Percentiles rank a stretch among this genome's conserved stretches.
Conservation (phyloP, 2,329 filamentous ascomycete genomes). For the Claviceps cyperi region DNA sequence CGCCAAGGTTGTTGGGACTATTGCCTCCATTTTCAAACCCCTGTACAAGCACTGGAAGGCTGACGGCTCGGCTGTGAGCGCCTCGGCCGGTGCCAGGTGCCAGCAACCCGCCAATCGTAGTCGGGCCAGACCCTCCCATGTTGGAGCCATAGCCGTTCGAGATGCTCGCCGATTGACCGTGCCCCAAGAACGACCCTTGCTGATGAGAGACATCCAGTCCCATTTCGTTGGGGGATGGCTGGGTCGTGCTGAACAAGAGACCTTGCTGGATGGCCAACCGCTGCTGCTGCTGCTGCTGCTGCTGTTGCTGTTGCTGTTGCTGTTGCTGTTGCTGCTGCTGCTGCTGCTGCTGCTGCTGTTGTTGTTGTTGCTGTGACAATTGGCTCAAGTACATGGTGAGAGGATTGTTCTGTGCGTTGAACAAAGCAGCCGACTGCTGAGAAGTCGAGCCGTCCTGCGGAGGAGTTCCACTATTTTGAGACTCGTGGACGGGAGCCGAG, state of each 20-base stretch:
- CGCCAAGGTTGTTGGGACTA: conserved; percentile 33
- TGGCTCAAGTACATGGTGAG: conserved; percentile 88
- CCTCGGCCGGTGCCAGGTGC: conserved; percentile 51
- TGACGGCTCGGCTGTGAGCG: conserved; percentile 69
- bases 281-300: conserved; percentile 45
- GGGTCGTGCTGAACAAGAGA: conserved; percentile 62
- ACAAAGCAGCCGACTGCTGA: conserved; percentile 55
- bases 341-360: conserved; percentile 43
- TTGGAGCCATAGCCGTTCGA: conserved; percentile 47
- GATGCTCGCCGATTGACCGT: conserved; percentile 52
- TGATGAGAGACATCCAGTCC: conserved; percentile 40
- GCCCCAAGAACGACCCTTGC: conserved; percentile 45
- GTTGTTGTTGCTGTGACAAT: conserved; percentile 56
- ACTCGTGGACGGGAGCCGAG: conserved; percentile 44
- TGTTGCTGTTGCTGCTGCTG: conserved; percentile 57
- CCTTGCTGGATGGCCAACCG: conserved; percentile 63
- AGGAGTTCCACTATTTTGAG: conserved; percentile 39
- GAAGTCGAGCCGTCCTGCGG: conserved; percentile 40
- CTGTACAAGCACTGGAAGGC: conserved; percentile 59
- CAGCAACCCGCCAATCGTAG: conserved; percentile 63
- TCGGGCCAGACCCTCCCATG: conserved; percentile 39
- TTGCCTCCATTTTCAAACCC: conserved; percentile 46
- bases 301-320: conserved; percentile 8
- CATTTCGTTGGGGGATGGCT: conserved; percentile 42
- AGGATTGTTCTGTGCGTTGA: conserved; percentile 76